Evolutionary conservation across 139 green algal genomes (phyloP).

Genomic region (Pleodorina starrii): DNA sequence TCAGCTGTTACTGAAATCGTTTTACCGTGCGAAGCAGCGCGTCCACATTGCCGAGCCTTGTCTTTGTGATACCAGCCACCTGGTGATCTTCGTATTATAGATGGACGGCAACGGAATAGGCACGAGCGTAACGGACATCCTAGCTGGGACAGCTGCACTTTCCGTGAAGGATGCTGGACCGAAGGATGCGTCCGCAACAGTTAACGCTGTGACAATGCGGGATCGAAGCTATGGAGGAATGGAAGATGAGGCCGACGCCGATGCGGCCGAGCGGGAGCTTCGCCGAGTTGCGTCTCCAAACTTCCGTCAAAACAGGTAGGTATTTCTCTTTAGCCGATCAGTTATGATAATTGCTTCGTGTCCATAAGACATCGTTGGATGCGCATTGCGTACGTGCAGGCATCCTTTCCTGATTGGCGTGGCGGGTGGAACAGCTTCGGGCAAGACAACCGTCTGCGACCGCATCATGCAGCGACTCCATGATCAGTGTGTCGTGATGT

Average conservation of each 20-base stretch:
- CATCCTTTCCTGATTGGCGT: slow-evolving; percentile 75
- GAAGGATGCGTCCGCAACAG: not conserved
- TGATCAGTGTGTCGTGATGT: slow-evolving; percentile 94
- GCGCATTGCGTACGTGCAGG: too few relatives aligned
- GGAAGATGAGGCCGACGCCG: not conserved
- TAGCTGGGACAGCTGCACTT: not conserved
- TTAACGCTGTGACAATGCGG: slow-evolving; percentile 12
- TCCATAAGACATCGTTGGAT: too few relatives aligned
- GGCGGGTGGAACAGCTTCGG: slow-evolving; percentile 79
- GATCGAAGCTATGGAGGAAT: slow-evolving; percentile 21
- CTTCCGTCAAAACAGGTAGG: slow-evolving; percentile 43
- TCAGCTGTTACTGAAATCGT: too few relatives aligned
- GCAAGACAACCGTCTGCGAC: slow-evolving; percentile 94
- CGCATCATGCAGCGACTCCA: slow-evolving; percentile 93
- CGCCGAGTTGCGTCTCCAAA: not conserved
- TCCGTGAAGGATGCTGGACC: not conserved
- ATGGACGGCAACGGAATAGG: not conserved
- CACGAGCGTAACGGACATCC: slow-evolving; percentile 4
- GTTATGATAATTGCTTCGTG: too few relatives aligned
- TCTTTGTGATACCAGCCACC: too few relatives aligned
- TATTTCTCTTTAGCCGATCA: not conserved
- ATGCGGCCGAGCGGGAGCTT: not conserved
- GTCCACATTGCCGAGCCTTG: too few relatives aligned
- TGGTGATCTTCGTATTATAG: too few relatives aligned
- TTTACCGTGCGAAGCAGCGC: too few relatives aligned